Evolutionary conservation across 139 green algal genomes (phyloP).

Genomic region (Diplosphaera chodatii): DNA sequence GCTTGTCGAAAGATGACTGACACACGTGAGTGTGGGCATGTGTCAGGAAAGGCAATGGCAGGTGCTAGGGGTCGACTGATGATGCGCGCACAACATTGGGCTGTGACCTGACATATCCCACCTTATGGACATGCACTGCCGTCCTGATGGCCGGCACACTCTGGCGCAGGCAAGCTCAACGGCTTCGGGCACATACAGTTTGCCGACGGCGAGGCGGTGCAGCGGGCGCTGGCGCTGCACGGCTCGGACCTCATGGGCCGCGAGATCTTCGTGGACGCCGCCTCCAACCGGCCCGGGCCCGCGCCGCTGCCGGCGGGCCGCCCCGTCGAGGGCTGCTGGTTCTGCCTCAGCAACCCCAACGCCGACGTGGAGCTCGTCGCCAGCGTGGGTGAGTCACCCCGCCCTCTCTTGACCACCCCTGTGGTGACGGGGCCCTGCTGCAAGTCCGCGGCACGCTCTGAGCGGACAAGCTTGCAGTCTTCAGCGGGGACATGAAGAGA

Average conservation of each 20-base stretch:
- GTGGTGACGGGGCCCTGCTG: too few species aligned
- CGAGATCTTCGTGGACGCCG: slow-evolving; percentile 42
- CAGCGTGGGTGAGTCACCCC: slow-evolving; percentile 28
- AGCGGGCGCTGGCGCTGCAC: slow-evolving; percentile 48
- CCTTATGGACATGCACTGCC: slow-evolving; percentile 3
- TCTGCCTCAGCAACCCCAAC: slow-evolving; percentile 67
- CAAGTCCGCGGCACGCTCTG: too few species aligned
- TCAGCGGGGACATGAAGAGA: too few species aligned
- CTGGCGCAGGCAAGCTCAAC: slow-evolving; percentile 46
- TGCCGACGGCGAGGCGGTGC: slow-evolving; percentile 31
- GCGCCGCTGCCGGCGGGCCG: slow-evolving; percentile 24
- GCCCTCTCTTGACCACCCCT: too few species aligned
- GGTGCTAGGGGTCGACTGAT: too few species aligned
- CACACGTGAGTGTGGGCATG: too few species aligned
- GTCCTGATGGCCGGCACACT: too few species aligned
- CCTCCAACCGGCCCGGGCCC: not conserved
- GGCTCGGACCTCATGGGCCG: slow-evolving; percentile 49
- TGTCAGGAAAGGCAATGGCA: too few species aligned
- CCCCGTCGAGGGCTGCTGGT: slow-evolving; percentile 78
- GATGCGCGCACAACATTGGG: too few species aligned
- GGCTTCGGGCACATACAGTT: slow-evolving; percentile 64
- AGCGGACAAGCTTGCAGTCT: too few species aligned
- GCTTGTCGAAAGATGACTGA: not conserved
- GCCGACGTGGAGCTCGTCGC: slow-evolving; percentile 53
- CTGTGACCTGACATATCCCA: not conserved